Evolutionary conservation across 2,329 filamentous ascomycete species (phyloP).

Genomic region (Pseudogymnoascus sp.): DNA sequence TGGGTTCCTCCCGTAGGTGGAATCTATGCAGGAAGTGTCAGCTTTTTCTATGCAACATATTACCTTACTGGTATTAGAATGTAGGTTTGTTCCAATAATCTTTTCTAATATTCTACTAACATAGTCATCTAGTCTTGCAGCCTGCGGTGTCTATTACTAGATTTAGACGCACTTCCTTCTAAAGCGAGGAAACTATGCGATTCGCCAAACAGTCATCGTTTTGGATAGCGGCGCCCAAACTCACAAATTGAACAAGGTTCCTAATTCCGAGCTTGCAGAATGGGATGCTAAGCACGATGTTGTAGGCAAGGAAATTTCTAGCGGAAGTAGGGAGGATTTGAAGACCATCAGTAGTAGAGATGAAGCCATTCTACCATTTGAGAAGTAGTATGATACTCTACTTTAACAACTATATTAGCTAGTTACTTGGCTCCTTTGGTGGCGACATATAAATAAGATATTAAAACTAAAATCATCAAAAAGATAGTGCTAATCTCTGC

Average conservation of each 20-base stretch:
- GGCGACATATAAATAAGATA: too few species aligned
- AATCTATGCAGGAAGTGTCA: slow-evolving; percentile 53
- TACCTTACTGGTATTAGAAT: slow-evolving; percentile 55
- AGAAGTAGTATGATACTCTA: too few species aligned
- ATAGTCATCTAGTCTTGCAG: slow-evolving; percentile 34
- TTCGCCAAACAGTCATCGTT: slow-evolving; percentile 46
- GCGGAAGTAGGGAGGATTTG: not conserved
- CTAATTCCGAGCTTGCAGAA: slow-evolving; percentile 38
- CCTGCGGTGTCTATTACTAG: slow-evolving; percentile 50
- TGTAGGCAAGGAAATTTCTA: slow-evolving; percentile 8
- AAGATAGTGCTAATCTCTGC: too few species aligned
- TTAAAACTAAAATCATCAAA: too few species aligned
- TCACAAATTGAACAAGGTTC: slow-evolving; percentile 46
- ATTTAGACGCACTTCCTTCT: slow-evolving; percentile 52
- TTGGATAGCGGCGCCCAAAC: slow-evolving; percentile 40
- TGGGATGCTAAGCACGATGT: slow-evolving; percentile 55
- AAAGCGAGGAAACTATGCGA: slow-evolving; percentile 41
- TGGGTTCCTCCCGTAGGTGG: slow-evolving; percentile 62
- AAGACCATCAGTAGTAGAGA: not conserved
- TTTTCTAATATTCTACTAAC: not conserved
- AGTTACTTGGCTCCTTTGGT: too few species aligned
- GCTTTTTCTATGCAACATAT: slow-evolving; percentile 68
- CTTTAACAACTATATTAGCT: too few species aligned
- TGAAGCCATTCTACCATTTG: not conserved
- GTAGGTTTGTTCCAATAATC: slow-evolving; percentile 37